Conservation (phyloP, 768 basidiomycete species). For the Sutorius australiensis region DNA sequence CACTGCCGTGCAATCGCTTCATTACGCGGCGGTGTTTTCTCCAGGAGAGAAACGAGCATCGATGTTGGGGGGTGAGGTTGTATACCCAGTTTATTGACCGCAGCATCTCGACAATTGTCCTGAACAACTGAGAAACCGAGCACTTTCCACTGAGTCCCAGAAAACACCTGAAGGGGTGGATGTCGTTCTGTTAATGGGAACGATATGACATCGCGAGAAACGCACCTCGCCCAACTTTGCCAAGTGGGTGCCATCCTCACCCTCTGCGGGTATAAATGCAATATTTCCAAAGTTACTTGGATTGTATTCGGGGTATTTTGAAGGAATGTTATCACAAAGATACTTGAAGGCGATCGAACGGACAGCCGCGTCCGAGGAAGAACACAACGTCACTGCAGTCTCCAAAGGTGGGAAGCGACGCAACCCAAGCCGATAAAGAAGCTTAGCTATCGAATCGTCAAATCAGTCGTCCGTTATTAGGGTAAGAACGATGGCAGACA, state of each 20-base stretch:
- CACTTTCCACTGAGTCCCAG: constrained; percentile 57
- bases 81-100: constrained; percentile 62
- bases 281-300: constrained; percentile 52
- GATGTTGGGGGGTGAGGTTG: constrained; percentile 63
- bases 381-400: constrained; percentile 64
- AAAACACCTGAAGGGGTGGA: constrained; percentile 54
- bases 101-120: constrained; percentile 47
- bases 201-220: neutral
- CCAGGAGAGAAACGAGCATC: constrained; percentile 55
- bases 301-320: constrained; percentile 58
- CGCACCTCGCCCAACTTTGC: constrained; percentile 63
- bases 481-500: constrained; percentile 4
- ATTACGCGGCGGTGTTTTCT: constrained; percentile 54
- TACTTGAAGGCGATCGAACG: constrained; percentile 73
- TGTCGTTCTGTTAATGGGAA: neutral
- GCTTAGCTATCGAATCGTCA: constrained; percentile 53
- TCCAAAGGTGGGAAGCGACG: constrained; percentile 65
- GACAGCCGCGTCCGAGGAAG: constrained; percentile 46
- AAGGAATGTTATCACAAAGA: constrained; percentile 67
- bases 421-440: constrained; percentile 71
- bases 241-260: constrained; percentile 48
- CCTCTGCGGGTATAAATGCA: constrained; percentile 76
- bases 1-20: constrained; percentile 54
- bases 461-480: neutral
- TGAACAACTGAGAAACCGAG: constrained; percentile 77